Evolutionary conservation across 2,329 filamentous ascomycete species (phyloP).

Genomic region (Rhynchosporium secalis): DNA sequence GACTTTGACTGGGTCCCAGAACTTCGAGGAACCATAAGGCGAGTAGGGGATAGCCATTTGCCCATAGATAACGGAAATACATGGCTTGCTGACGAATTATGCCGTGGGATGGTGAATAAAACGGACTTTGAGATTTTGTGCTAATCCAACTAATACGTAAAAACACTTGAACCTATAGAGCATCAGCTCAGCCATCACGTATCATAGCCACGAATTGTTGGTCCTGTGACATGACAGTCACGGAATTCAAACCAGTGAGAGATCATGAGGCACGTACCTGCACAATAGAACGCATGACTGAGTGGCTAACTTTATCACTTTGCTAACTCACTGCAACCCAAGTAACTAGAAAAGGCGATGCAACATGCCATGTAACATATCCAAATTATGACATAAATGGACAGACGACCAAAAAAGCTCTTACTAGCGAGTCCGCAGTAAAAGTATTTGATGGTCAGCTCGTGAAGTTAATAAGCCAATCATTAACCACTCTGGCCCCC

Average conservation of each 20-base stretch:
- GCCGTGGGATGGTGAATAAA: neutral
- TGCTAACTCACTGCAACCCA: slow-evolving; percentile 9
- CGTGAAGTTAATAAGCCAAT: too few species aligned
- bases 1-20: slow-evolving; percentile 26
- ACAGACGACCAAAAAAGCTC: neutral
- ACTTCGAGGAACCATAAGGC: slow-evolving; percentile 11
- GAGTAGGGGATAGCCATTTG: neutral
- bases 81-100: too few species aligned
- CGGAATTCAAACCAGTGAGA: neutral
- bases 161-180: neutral
- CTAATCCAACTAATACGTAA: neutral
- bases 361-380: slow-evolving; percentile 9
- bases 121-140: neutral
- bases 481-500: too few species aligned
- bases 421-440: neutral
- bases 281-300: neutral
- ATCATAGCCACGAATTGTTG: slow-evolving; percentile 4
- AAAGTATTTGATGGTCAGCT: too few species aligned
- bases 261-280: slow-evolving; percentile 8
- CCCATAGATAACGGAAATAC: too few species aligned
- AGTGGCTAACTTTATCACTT: slow-evolving; percentile 10
- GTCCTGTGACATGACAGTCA: neutral
- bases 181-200: neutral
- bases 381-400: neutral
- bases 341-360: slow-evolving; percentile 6